phyloP scores from a whole-genome alignment of 2,329 filamentous ascomycete genomes.

The Phialophora verrucosa region DNA sequence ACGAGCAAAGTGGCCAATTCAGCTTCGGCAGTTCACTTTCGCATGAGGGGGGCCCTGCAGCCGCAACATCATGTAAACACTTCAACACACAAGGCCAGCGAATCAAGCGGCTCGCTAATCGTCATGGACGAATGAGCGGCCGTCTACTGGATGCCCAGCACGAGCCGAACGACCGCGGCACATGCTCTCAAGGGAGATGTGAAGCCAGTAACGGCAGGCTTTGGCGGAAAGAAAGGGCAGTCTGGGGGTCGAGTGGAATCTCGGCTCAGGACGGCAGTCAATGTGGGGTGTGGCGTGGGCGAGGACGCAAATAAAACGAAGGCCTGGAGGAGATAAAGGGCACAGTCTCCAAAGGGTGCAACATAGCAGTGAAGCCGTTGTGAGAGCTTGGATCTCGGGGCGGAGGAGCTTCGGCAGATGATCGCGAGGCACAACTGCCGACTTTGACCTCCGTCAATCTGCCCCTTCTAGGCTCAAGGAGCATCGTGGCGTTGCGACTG shows the following conservation, averaged over 20 bases:
- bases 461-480: slow-evolving; percentile 1
- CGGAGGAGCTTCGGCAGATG: slow-evolving; percentile 26
- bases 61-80: slow-evolving; percentile 10
- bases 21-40: slow-evolving; percentile 32
- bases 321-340: neutral
- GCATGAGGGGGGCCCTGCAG: slow-evolving; percentile 10
- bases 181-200: neutral
- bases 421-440: slow-evolving; percentile 23
- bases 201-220: slow-evolving; percentile 10
- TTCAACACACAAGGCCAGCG: slow-evolving; percentile 19
- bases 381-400: neutral
- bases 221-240: slow-evolving; percentile 7
- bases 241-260: slow-evolving; percentile 15
- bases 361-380: neutral
- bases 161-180: slow-evolving; percentile 1
- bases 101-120: slow-evolving; percentile 10
- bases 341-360: neutral
- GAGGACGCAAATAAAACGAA: neutral
- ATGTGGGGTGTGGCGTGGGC: slow-evolving; percentile 14
- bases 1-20: slow-evolving; percentile 19
- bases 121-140: slow-evolving; percentile 2
- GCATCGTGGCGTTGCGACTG: neutral
- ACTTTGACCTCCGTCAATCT: slow-evolving; percentile 4
- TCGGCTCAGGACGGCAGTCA: slow-evolving; percentile 18
- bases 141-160: neutral